phyloP scores from a whole-genome alignment of 129 eudicot genomes.

The Artemisia annua region DNA sequence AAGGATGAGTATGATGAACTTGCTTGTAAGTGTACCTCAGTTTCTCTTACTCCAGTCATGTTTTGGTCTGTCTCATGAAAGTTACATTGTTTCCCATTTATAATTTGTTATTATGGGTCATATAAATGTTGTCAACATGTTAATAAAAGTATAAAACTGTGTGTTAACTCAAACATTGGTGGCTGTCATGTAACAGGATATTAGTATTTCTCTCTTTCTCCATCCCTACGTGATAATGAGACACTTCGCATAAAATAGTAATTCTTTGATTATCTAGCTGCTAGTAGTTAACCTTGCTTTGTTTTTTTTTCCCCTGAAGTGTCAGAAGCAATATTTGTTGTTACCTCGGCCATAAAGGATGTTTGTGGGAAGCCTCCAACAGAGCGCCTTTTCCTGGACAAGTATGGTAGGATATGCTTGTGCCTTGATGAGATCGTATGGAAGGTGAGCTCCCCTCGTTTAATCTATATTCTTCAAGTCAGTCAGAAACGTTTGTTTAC shows the following conservation, averaged over 20 bases:
- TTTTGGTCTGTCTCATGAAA: background rate
- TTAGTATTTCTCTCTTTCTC: background rate
- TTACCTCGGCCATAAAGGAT: conserved; percentile 90
- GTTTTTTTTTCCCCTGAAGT: conserved; percentile 43
- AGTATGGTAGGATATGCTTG: conserved; percentile 95
- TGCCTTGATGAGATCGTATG: conserved; percentile 98
- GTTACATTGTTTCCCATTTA: background rate
- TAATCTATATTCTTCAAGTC: background rate
- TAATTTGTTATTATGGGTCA: conserved; percentile 1
- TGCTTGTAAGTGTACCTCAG: conserved; percentile 61
- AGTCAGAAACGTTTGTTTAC: background rate
- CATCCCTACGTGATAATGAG: background rate
- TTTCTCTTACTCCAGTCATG: background rate
- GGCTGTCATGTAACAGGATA: background rate
- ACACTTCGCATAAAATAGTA: background rate
- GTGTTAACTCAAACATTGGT: background rate
- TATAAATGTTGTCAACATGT: background rate
- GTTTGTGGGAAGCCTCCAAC: conserved; percentile 97
- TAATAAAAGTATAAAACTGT: too few species aligned
- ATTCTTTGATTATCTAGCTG: background rate
- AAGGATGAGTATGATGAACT: conserved; percentile 99
- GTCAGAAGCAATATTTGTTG: conserved; percentile 89
- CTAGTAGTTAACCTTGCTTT: conserved; percentile 5
- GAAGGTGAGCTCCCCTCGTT: conserved; percentile 51
- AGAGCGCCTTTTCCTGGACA: conserved; percentile 93